phyloP scores from a whole-genome alignment of 1,139 yeast genomes.

The Yamadazyma diddensiae region DNA sequence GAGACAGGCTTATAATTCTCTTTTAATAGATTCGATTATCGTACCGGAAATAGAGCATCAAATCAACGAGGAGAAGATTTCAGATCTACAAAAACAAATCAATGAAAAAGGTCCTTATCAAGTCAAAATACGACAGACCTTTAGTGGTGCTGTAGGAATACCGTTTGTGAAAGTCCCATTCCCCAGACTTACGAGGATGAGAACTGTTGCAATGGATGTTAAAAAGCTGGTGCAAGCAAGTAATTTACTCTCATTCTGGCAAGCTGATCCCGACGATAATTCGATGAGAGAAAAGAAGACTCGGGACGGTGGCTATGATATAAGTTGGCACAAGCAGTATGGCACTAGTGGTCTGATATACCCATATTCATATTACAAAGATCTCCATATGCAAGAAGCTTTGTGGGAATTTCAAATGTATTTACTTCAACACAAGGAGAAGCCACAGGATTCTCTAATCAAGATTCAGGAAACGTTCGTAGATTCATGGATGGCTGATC shows the following conservation, averaged over 20 bases:
- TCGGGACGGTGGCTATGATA: constrained; percentile 24
- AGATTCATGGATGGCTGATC: constrained; percentile 23
- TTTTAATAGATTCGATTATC: constrained; percentile 32
- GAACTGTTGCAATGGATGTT: constrained; percentile 30
- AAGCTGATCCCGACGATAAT: constrained; percentile 11
- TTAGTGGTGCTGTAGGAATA: constrained; percentile 31
- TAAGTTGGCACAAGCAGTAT: constrained; percentile 28
- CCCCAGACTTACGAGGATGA: constrained; percentile 17
- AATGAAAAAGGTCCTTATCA: constrained; percentile 37
- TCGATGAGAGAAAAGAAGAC: constrained; percentile 7
- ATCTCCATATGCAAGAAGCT: constrained; percentile 19
- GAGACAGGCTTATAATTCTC: constrained; percentile 31
- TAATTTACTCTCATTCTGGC: constrained; percentile 28
- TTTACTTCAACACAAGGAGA: too few relatives aligned
- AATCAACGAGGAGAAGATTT: constrained; percentile 27
- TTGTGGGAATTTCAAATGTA: constrained; percentile 34
- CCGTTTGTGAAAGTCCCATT: constrained; percentile 31
- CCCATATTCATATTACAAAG: constrained; percentile 27
- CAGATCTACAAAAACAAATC: constrained; percentile 18
- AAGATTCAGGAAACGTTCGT: constrained; percentile 3
- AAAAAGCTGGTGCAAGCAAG: constrained; percentile 26
- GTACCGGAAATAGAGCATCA: constrained; percentile 37
- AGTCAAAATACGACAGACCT: constrained; percentile 28
- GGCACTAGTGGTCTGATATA: constrained; percentile 26
- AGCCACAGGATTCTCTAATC: not conserved